Evolutionary conservation across 2,329 filamentous ascomycete species (phyloP).

Genomic region (Teratosphaeria zuluensis): DNA sequence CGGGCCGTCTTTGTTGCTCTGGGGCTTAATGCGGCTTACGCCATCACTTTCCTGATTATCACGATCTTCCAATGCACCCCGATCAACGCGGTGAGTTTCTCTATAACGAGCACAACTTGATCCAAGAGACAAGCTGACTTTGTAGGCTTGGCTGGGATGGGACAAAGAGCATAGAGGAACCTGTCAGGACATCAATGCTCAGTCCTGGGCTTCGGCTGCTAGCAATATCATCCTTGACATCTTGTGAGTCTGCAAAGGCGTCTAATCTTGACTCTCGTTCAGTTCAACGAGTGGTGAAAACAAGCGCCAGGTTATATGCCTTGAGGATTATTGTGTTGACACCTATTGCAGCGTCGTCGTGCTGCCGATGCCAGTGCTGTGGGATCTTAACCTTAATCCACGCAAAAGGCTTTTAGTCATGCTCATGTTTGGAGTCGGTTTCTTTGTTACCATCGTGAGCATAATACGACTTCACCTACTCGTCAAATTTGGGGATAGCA

Average conservation of each 20-base stretch:
- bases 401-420: conserved; percentile 5
- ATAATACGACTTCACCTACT: conserved; percentile 6
- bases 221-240: conserved; percentile 12
- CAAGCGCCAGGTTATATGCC: background rate
- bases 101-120: background rate
- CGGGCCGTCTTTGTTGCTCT: conserved; percentile 17
- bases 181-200: conserved; percentile 8
- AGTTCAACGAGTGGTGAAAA: background rate
- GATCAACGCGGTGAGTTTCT: background rate
- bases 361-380: conserved; percentile 10
- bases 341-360: conserved; percentile 4
- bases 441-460: conserved; percentile 8
- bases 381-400: conserved; percentile 6
- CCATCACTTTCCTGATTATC: conserved; percentile 5
- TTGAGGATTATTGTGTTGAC: background rate
- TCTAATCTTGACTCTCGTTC: background rate
- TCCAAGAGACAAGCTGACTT: background rate
- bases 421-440: conserved; percentile 7
- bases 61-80: conserved; percentile 8
- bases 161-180: conserved; percentile 4
- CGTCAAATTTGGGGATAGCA: conserved; percentile 6
- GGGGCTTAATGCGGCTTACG: conserved; percentile 2
- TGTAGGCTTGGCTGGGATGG: conserved; percentile 7
- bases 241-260: background rate
- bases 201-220: conserved; percentile 7